Evolutionary conservation across 495 filamentous ascomycete genomes (phyloP).

Genomic region (Penicillium parvum): DNA sequence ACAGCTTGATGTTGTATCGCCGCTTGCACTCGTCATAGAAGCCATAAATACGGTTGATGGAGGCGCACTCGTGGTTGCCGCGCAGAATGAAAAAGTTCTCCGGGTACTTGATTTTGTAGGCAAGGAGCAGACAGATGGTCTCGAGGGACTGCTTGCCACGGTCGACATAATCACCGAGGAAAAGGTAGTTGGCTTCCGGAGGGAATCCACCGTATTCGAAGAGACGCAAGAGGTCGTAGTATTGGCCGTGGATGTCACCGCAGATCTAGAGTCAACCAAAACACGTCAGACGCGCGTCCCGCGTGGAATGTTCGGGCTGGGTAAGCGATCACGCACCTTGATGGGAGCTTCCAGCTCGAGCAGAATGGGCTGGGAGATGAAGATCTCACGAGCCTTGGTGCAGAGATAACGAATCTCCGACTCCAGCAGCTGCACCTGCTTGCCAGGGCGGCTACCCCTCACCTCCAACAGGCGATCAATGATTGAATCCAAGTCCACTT

Average conservation of each 20-base stretch:
- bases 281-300: conserved; percentile 6
- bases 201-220: conserved; percentile 99
- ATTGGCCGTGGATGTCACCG: conserved; percentile 98
- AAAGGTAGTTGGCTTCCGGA: conserved; percentile 98
- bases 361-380: conserved; percentile 98
- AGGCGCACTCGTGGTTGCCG: conserved; percentile 98
- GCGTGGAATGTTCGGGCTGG: neutral
- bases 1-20: conserved; percentile 99
- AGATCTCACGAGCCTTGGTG: conserved; percentile 98
- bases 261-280: conserved; percentile 66
- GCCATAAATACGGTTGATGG: conserved; percentile 99
- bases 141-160: conserved; percentile 99
- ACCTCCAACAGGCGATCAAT: conserved; percentile 98
- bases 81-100: conserved; percentile 99
- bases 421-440: conserved; percentile 96
- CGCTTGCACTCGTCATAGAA: conserved; percentile 99
- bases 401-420: conserved; percentile 96
- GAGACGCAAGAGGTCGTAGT: conserved; percentile 94
- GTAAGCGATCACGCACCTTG: conserved; percentile 63
- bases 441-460: conserved; percentile 93
- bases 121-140: conserved; percentile 96
- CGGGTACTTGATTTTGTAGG: conserved; percentile 99
- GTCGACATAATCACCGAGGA: conserved; percentile 98
- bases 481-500: conserved; percentile 98
- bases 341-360: conserved; percentile 97